Conservation (phyloP, 352 stramenopile species). For the Globisporangium rhizosaccharum region DNA sequence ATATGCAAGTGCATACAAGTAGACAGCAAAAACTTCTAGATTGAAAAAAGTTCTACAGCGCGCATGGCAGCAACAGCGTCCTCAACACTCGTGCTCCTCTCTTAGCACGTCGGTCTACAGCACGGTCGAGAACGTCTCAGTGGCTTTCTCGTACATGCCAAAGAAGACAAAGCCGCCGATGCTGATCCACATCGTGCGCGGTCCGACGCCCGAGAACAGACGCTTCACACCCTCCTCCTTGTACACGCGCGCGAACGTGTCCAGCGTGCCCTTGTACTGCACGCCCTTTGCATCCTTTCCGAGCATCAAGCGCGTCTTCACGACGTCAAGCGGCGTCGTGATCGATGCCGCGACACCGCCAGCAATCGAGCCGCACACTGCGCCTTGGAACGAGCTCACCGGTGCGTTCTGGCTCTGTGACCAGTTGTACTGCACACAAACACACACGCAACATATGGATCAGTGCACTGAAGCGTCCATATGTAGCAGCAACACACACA, state of each 20-base stretch:
- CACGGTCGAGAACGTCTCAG: conserved; percentile 45
- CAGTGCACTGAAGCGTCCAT: not conserved
- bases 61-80: no score
- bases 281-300: conserved; percentile 91
- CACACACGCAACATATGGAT: not conserved
- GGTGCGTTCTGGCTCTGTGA: conserved; percentile 65
- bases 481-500: not conserved
- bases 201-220: conserved; percentile 93
- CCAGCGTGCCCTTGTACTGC: conserved; percentile 86
- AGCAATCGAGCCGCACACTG: conserved; percentile 92
- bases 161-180: conserved; percentile 99
- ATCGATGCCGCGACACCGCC: conserved; percentile 93
- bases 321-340: conserved; percentile 99
- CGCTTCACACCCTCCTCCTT: conserved; percentile 87
- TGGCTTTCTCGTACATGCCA: conserved; percentile 95
- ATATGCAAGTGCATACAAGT: no score
- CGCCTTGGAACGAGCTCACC: conserved; percentile 90
- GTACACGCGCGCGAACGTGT: conserved; percentile 90
- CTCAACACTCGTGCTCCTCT: no score
- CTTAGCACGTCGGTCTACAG: no score
- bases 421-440: conserved; percentile 56
- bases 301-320: conserved; percentile 99
- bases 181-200: conserved; percentile 98
- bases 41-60: no score
- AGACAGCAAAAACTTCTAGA: no score